Evolutionary conservation across 768 basidiomycete genomes (phyloP), one percentile per base, ranked within the genome.

Genomic region (Asterophora lycoperdoides): DNA sequence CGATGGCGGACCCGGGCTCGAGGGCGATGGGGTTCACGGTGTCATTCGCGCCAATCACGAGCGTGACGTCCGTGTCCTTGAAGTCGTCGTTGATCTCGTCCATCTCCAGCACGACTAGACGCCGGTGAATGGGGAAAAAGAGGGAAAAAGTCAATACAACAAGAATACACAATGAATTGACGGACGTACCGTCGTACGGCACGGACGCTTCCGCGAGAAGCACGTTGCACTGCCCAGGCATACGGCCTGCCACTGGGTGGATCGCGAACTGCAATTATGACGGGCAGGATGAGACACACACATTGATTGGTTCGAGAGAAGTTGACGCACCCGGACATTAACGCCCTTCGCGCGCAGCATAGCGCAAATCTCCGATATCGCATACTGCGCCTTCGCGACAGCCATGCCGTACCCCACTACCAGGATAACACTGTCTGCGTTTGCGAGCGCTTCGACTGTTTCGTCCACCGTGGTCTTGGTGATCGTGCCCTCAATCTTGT

Each of bases 41-140:
- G 61, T 93, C 91, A 58, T 93, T 93, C 15, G 91, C 91, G 18
- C 91, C 91, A 54, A 93, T 93, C 54, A 93, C 91, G 15, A 93
- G 79, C 6, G 86, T 88, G n/a, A 93, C 78, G 60, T 93, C 91
- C 0, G 91, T 93, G 30, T 89, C 88, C 44, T 75, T 72, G 65
- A 93, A 93, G 62, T 93, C 91, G 34, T 93, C 89, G 61, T 93
- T 93, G 70, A 93, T 93, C 67, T 93, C 91, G 52, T 93, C 91
- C 91, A 93, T 92, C 68, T 93, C 91, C 50, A 88, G 72, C 34
- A 93, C 89, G 55, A 93, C 90, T 91, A 56, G 8, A n/a, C n/a
- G n/a, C n/a, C n/a, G 30, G 30, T 9, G 13, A 32, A 9, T 9
- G 8, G 30, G 13, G 8, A 32, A 32, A 13, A n/a, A n/a, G n/a